Evolutionary conservation across 2,329 filamentous ascomycete genomes (phyloP), one percentile per base, ranked within the genome.

Genomic region (Pseudogymnoascus sp.): DNA sequence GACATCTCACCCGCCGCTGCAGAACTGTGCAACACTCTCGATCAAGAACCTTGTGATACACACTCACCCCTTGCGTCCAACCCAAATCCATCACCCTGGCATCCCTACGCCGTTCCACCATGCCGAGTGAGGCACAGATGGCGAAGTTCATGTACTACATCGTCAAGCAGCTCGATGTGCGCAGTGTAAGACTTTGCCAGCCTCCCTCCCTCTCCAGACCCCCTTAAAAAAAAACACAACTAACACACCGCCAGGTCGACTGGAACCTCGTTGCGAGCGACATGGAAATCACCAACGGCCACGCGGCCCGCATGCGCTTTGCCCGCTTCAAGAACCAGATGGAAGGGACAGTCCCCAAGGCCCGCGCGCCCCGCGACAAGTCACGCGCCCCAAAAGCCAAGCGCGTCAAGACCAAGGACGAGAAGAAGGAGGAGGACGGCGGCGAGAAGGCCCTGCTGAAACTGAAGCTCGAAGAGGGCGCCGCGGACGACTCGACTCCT

Each of bases 291-390:
- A 80, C 78, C 37, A 83, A 83, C 61, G 81, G 80, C 38, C 81
- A 83, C 67, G 81, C 81, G 3, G 81, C 81, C 12, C 78, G 81
- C 39, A 83, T 83, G 81, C 77, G 81, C 29, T 83, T 78, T 69
- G 80, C 78, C 21, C 78, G 81, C 37, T 82, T 83, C 71, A 78
- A 75, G 63, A 75, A 78, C 62, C 78, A 82, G 55, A 80, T 81
- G 74, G 81, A 83, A 64, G 78, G 77, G 12, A 72, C 69, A 3
- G 66, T 70, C 7, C 69, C 69, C 3, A 61, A 62, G 7, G 59
- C 63, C 4, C 61, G 65, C 0, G 62, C 63, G 19, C 65, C 66
- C 1, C 64, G 67, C 1, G 67, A 67, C 26, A 52, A 52, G 1
- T 52, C 45, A 1, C 45, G 45, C 10, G 45, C 45, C n/a, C 45